Percentiles rank a stretch among this genome's conserved stretches.
Evolutionary conservation across 768 basidiomycete species (phyloP).

Genomic region (Leccinum sublutescens): DNA sequence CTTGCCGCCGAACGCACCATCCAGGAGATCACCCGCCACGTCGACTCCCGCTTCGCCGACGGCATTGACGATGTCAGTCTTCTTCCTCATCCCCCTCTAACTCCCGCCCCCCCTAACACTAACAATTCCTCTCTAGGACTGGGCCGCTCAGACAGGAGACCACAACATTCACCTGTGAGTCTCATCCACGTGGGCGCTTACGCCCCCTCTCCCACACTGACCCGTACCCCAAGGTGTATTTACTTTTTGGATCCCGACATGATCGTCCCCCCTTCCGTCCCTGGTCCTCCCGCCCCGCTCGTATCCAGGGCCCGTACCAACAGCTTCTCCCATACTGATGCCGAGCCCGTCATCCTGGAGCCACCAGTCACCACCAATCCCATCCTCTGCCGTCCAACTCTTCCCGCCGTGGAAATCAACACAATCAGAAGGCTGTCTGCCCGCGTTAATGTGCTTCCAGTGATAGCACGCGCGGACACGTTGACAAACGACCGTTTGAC

Average conservation of each 20-base stretch:
- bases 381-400: constrained; percentile 60
- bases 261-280: constrained; percentile 69
- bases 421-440: constrained; percentile 77
- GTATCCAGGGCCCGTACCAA: constrained; percentile 66
- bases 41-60: constrained; percentile 72
- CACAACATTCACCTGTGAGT: constrained; percentile 80
- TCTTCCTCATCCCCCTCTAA: constrained; percentile 17
- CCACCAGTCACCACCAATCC: constrained; percentile 76
- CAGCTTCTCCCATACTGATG: constrained; percentile 69
- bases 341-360: constrained; percentile 77
- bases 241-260: constrained; percentile 86
- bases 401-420: constrained; percentile 69
- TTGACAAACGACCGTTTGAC: constrained; percentile 80
- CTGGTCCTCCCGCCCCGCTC: constrained; percentile 64
- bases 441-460: constrained; percentile 85
- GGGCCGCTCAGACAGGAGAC: constrained; percentile 67
- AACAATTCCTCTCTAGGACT: constrained; percentile 48
- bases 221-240: constrained; percentile 56
- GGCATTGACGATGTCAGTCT: constrained; percentile 74
- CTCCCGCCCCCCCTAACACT: constrained; percentile 14
- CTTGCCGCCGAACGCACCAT: constrained; percentile 60
- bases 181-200: constrained; percentile 32
- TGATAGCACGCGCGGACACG: constrained; percentile 78
- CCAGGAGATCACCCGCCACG: constrained; percentile 64
- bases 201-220: constrained; percentile 15